Conservation (phyloP, 2,329 filamentous ascomycete genomes). For the Tolypocladium paradoxum region DNA sequence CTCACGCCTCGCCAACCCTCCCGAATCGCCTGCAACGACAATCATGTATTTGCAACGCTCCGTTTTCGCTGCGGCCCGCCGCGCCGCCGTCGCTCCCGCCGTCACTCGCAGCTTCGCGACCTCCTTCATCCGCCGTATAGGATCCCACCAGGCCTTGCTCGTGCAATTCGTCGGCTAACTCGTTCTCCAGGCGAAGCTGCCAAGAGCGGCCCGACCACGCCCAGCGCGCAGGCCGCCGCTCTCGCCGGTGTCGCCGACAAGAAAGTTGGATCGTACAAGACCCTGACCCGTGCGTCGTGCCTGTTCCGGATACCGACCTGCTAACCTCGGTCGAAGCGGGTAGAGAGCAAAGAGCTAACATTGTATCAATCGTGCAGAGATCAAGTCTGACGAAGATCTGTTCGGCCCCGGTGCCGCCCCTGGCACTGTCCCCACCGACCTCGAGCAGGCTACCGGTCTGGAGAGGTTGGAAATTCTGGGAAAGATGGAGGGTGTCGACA, state of each 20-base stretch:
- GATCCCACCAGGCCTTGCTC: slow-evolving; percentile 5
- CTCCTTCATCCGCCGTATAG: slow-evolving; percentile 49
- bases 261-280: slow-evolving; percentile 35
- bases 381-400: slow-evolving; percentile 75
- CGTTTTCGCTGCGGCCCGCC: slow-evolving; percentile 49
- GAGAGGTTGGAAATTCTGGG: slow-evolving; percentile 98
- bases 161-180: slow-evolving; percentile 1
- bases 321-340: slow-evolving; percentile 14
- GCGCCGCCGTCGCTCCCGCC: slow-evolving; percentile 40
- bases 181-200: slow-evolving; percentile 23
- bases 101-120: slow-evolving; percentile 50
- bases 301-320: slow-evolving; percentile 6
- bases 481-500: slow-evolving; percentile 97
- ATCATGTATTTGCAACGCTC: slow-evolving; percentile 56
- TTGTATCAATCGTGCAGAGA: slow-evolving; percentile 45
- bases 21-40: slow-evolving; percentile 14
- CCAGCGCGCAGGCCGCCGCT: slow-evolving; percentile 26
- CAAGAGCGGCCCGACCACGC: slow-evolving; percentile 19
- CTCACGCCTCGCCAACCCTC: slow-evolving; percentile 2
- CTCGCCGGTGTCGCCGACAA: slow-evolving; percentile 28
- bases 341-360: slow-evolving; percentile 11
- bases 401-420: slow-evolving; percentile 68
- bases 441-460: slow-evolving; percentile 92
- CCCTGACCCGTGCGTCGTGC: slow-evolving; percentile 33
- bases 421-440: slow-evolving; percentile 82